Evolutionary conservation across 2,329 filamentous ascomycete genomes (phyloP), one percentile per base, ranked within the genome.

Genomic region (Aureobasidium sp.): DNA sequence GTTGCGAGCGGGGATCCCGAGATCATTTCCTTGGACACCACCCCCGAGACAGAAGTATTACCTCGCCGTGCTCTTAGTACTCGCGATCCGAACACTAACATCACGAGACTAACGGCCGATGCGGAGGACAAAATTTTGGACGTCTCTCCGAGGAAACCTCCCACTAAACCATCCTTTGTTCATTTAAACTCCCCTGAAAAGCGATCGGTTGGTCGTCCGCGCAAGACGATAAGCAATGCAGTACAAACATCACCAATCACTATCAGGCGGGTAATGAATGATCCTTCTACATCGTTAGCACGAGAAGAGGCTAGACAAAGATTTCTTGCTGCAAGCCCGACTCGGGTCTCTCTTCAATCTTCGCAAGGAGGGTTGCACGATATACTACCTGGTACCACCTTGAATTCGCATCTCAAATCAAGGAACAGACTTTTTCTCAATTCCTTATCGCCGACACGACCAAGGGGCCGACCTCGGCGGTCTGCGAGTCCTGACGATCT

Each of bases 151-250:
- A 44, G 36, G 8, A 60, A 37, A 36, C 13, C 6, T 10, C 15
- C 17, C 13, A 6, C 10, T n/a, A 17, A 12, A 52, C 46, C 59
- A 52, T 32, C 9, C 15, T 10, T 46, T 13, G 32, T 46, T n/a
- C 13, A 34, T 57, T 5, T 53, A 9, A n/a, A 52, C 7, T 55
- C 59, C 24, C 36, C 36, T 17, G 37, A 56, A 8, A 66, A 66
- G 34, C 61, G 64, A 13, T 59, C 66, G 17, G 66, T 67, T 46
- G 67, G 67, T 5, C 66, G 69, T n/a, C 68, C 67, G 24, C 66
- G 63, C 15, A 71, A 70, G 53, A 64, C 59, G 5, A n/a, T 20
- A 27, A 20, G 32, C 34, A 20, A 13, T 29, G 43, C 43, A 27
- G 52, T 24, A 6, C 15, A n/a, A 15, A 27, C 9, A 27, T 59